phyloP scores from a whole-genome alignment of 1,139 yeast species.

The Kodamaea anthophila region DNA sequence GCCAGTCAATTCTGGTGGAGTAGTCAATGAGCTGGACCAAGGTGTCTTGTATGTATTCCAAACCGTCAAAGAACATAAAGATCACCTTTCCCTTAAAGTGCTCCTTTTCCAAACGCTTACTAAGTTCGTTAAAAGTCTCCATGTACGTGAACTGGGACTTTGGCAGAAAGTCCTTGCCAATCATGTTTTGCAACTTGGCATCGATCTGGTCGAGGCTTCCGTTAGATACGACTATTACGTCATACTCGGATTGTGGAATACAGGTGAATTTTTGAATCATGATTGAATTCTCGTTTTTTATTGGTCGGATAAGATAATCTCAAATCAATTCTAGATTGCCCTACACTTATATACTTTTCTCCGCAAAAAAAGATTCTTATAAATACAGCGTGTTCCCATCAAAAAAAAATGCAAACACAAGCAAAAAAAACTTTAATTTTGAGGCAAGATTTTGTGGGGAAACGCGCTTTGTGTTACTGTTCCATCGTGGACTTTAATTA shows the following conservation, averaged over 20 bases:
- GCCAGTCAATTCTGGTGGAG: constrained; percentile 10
- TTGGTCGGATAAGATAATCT: constrained; percentile 14
- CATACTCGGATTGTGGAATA: constrained; percentile 29
- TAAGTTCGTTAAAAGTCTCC: constrained; percentile 22
- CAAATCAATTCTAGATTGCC: constrained; percentile 7
- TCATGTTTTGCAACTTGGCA: constrained; percentile 18
- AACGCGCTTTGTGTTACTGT: constrained; percentile 2
- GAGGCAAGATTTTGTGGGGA: constrained; percentile 2
- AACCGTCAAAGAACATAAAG: constrained; percentile 38
- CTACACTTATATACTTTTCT: constrained; percentile 7
- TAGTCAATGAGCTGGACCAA: constrained; percentile 28
- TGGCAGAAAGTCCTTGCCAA: constrained; percentile 21
- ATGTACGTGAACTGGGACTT: constrained; percentile 24
- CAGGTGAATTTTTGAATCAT: constrained; percentile 37
- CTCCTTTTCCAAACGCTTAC: constrained; percentile 11
- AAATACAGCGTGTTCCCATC: constrained; percentile 4
- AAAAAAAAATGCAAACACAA: not conserved
- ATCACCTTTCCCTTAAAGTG: constrained; percentile 27
- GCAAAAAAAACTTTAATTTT: constrained; percentile 1
- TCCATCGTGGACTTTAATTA: not conserved
- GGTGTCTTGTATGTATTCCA: constrained; percentile 27
- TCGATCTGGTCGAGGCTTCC: constrained; percentile 31
- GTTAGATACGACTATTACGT: constrained; percentile 31
- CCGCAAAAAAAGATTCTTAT: constrained; percentile 4
- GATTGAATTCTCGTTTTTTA: constrained; percentile 8